Evolutionary conservation across 78 protist species (phyloP).

Genomic region (slime mould (Dictyostelium discoideum)): dicty_2.7 NC_007089.4:2344001-2344500

Average conservation of each 20-base stretch:
- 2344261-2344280: slow-evolving; percentile 94
- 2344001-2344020: slow-evolving; percentile 93
- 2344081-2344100: slow-evolving; percentile 94
- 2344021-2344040: slow-evolving; percentile 97
- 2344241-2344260: slow-evolving; percentile 93
- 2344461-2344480: slow-evolving; percentile 97
- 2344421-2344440: slow-evolving; percentile 96
- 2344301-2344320: slow-evolving; percentile 92
- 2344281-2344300: slow-evolving; percentile 86
- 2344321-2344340: slow-evolving; percentile 92
- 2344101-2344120: slow-evolving; percentile 84
- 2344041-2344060: slow-evolving; percentile 99
- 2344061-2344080: slow-evolving; percentile 94
- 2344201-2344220: neutral
- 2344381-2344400: slow-evolving; percentile 99
- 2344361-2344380: slow-evolving; percentile 91
- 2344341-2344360: slow-evolving; percentile 93
- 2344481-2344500: slow-evolving; percentile 93
- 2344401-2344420: slow-evolving; percentile 94
- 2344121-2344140: neutral
- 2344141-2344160: neutral
- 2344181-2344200: neutral
- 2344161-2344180: neutral
- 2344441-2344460: slow-evolving; percentile 95
- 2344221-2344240: slow-evolving; percentile 62